phyloP scores from a whole-genome alignment of 2,329 filamentous ascomycete species.

The Trichoderma sp. region DNA sequence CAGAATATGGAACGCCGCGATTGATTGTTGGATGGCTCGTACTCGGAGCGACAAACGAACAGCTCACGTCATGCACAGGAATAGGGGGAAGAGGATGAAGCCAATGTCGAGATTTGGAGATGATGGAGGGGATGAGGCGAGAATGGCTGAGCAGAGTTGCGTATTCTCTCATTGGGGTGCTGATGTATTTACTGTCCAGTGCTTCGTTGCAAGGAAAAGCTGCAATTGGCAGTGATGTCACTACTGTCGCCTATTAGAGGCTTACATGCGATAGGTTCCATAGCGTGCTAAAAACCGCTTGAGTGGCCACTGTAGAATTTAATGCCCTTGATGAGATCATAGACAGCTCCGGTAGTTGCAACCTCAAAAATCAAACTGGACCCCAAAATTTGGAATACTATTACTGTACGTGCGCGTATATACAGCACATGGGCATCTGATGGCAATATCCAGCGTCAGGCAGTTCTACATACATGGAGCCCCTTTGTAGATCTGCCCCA shows the following conservation, averaged over 20 bases:
- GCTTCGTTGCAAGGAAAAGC: background rate
- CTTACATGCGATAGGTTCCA: background rate
- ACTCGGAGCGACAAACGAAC: slow-evolving; percentile 11
- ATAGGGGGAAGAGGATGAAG: slow-evolving; percentile 1
- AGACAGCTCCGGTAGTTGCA: background rate
- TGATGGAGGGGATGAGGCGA: background rate
- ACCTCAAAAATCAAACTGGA: background rate
- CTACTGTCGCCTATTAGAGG: background rate
- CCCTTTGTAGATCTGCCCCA: background rate
- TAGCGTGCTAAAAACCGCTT: background rate
- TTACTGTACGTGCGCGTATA: background rate
- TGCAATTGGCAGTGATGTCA: slow-evolving; percentile 14
- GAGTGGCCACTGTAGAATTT: background rate
- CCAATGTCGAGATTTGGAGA: background rate
- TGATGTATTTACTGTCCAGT: background rate
- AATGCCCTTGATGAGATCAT: background rate
- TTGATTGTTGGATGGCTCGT: slow-evolving; percentile 6
- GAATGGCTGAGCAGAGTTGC: background rate
- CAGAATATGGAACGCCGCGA: background rate
- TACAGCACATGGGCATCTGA: background rate
- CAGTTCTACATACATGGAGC: background rate
- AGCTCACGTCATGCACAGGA: slow-evolving; percentile 4
- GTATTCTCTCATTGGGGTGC: background rate
- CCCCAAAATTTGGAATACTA: background rate
- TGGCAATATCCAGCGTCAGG: background rate